Evolutionary conservation across 352 stramenopile species (phyloP), one percentile per base, ranked within the genome.

Genomic region (Phytophthora foliorum): DNA sequence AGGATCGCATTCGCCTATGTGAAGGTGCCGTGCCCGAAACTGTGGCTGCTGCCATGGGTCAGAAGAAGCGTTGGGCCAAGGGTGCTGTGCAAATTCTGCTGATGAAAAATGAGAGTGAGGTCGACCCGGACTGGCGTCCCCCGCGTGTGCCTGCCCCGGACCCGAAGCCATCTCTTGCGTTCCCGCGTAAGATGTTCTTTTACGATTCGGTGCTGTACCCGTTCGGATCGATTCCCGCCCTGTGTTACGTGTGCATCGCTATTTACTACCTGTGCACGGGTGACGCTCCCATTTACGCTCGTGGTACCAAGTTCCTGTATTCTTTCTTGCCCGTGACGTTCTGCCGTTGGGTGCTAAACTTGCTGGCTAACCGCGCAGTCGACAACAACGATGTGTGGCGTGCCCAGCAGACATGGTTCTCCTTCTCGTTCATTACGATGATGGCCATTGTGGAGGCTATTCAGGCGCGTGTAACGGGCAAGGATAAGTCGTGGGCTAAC

Each of bases 341-440:
- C 10, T 74, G 81, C 14, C 81, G 82, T 52, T 95, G 88, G 86
- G 65, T 97, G 69, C 77, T 97, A 14, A 93, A 93, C 72, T 60
- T 94, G 79, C 44, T 97, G 52, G 84, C 88, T 2, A 97, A 97
- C 64, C 89, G 89, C 22, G 82, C 85, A 13, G 89, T 97, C 59
- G 89, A 97, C 74, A 94, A 92, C 75, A 95, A 95, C 67, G 89
- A 97, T 49, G 89, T 97, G 80, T 94, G 82, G 86, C 89, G 89
- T 74, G 83, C 86, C 0, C 89, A 97, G 81, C 88, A 97, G 78
- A 95, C 88, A 34, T 97, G 89, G 88, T 97, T 97, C 60, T 95
- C 89, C 46, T 97, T 95, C 80, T 83, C 89, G 67, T 97, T 97
- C 69, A 93, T 95, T 41, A 95, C 86, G 74, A 74, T 92, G 81